Evolutionary conservation across 495 filamentous ascomycete species (phyloP), one percentile per base, ranked within the genome.

Genomic region (Annulohypoxylon bovei): DNA sequence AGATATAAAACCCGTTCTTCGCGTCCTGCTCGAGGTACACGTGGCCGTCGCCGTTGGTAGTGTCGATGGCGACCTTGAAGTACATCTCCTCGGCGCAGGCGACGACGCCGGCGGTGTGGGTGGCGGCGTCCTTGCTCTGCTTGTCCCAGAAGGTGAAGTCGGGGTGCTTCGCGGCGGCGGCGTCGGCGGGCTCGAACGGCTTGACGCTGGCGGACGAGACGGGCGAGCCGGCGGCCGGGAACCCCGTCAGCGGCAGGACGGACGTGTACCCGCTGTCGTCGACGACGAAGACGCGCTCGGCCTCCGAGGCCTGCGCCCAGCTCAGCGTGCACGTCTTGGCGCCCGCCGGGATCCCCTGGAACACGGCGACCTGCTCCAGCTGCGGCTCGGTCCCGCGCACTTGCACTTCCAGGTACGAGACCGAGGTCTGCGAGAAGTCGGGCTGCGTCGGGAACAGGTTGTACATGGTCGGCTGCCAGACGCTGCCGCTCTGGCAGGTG

Each of bases 401-500:
- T 40, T 75, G 75, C 22, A 80, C 70, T 25, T 75, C 35, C 8
- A 79, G 72, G 25, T 76, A 44, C 27, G 76, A 54, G 16, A 77
- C 73, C 59, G 65, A 64, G 37, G 67, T 57, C n/a, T 75, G 81
- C n/a, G 74, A 83, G 3, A 77, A 81, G 3, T 78, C 82, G 18
- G 83, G 84, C 25, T 81, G 76, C 33, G 82, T 82, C 2, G 86
- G 90, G 59, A 87, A 91, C 4, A 69, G 72, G 50, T 72, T 76
- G 53, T 75, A 76, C 59, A 81, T 85, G 3, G 85, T 87, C 60
- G 85, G 86, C 57, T 81, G 78, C 27, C 85, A 85, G 12, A 82
- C 79, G 4, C 70, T 83, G 27, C 81, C 88, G 58, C 86, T 88
- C 67, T 81, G 85, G 59, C 87, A 92, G 56, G 53, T 6, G 2